Base-by-base conservation (phyloP, 345 rosid species). In the Noccaea bulbosa region DNA sequence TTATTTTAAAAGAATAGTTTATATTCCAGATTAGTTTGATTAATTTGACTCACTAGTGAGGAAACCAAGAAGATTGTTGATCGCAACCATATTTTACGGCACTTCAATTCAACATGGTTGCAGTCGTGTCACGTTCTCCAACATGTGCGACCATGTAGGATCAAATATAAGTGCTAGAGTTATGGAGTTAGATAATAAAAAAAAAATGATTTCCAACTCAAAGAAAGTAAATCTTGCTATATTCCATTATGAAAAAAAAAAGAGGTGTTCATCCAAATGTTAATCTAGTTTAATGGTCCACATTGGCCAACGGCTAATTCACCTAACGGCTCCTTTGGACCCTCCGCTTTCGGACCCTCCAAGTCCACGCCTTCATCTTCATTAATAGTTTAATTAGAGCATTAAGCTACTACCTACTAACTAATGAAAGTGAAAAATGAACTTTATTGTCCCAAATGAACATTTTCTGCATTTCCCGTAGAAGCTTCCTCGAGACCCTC, bases 271-370 rank as follows among this genome's bases (percentile, higher is more conserved):
- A 27, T 20, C 5, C 5, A n/a, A 37, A 54, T 54, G 41, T 33
- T 11, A 15, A 34, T 55, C 61, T 14, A 55, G 56, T 6, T n/a
- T 35, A 34, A 17, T 33, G 69, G 63, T 5, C 69, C 54, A 43
- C 32, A 16, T 54, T 65, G 9, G 11, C 9, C 65, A 73, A 73
- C 71, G 74, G 74, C 74, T 59, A 48, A 58, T 56, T 69, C 20
- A 58, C 20, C 56, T 65, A 69, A 69, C 58, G 71, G 71, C 77
- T 47, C 52, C 77, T 59, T 64, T 72, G 54, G 47, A 71, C 38
- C 52, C 69, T 63, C 54, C 40, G 35, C 68, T 45, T 27, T 37
- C 6, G 64, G 64, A 63, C 62, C 57, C 63, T 62, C 61, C 15
- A 62, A 10, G 49, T 62, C 52, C 15, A 62, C n/a, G 49, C n/a